Evolutionary conservation across 1,284 basidiomycete genomes (phyloP), one percentile per base, ranked within the genome.

Genomic region (Trametes sp.): DNA sequence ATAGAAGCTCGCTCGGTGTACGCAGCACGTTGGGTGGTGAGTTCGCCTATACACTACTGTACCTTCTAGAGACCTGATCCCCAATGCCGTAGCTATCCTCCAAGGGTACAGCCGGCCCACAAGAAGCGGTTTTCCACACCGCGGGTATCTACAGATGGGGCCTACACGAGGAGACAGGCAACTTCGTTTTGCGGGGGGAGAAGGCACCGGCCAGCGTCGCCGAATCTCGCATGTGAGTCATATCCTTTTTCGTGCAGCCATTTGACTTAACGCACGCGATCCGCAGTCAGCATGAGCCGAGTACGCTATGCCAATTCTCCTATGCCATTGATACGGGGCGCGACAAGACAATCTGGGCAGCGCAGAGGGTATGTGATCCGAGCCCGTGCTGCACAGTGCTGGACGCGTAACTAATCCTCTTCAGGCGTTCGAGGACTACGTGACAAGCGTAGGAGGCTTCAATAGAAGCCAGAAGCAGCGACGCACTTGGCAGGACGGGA

Each of bases 401-500:
- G n/a, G n/a, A n/a, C n/a, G n/a, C n/a, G n/a, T 48, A 29, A 29
- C 26, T 7, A n/a, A 14, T n/a, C n/a, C 16, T 41, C 16, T 9
- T 45, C 31, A 54, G 53, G 26, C 38, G 7, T 29, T 44, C 49
- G 49, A 51, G 33, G 33, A 31, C 2, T 33, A 45, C 26, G 13
- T 55, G 2, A 6, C 14, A 3, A 3, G 3, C 1, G 10, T 31
- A 11, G 8, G n/a, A 2, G 41, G 41, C 14, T 55, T 55, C 41
- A 55, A 55, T 21, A 28, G 6, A 8, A 23, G 2, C 2, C 28
- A 31, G 29, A 55, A 55, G 28, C 26, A 55, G n/a, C 54, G 54
- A 2, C 54, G 54, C 1, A 21, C 38, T 1, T 55, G 54, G 54
- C 54, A 55, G 24, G 52, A 54, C 26, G 54, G 54, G 1, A 50